Conservation (phyloP, 306 rosid genomes). For the Myrica gale region DNA sequence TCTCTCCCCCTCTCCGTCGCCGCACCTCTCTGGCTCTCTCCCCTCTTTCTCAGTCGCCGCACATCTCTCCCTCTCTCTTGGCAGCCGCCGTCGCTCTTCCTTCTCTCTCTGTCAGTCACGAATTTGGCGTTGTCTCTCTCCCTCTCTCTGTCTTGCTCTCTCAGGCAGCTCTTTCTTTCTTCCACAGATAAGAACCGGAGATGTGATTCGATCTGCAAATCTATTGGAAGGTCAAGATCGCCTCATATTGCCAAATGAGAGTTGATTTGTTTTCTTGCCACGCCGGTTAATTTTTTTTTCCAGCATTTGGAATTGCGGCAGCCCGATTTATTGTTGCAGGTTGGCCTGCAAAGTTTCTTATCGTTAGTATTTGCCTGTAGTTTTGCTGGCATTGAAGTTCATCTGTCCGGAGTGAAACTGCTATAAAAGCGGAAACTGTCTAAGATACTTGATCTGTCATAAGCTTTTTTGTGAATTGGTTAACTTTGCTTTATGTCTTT, state of each 20-base stretch:
- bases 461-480: too few species aligned
- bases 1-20: too few species aligned
- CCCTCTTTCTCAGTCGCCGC: too few species aligned
- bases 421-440: not conserved
- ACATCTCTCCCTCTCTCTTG: too few species aligned
- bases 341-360: conserved; percentile 35
- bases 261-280: conserved; percentile 32
- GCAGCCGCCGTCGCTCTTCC: too few species aligned
- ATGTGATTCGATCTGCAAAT: conserved; percentile 68
- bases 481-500: too few species aligned
- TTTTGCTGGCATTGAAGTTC: conserved; percentile 11
- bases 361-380: conserved; percentile 2
- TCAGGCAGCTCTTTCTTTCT: too few species aligned
- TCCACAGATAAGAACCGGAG: conserved; percentile 76
- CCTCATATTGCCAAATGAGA: conserved; percentile 63
- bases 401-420: not conserved
- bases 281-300: conserved; percentile 40
- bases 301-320: conserved; percentile 25
- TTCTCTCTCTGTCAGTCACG: too few species aligned
- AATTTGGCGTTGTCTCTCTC: too few species aligned
- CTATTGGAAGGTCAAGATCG: conserved; percentile 82
- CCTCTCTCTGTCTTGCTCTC: too few species aligned
- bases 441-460: not conserved
- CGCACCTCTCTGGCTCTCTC: too few species aligned
- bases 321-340: conserved; percentile 48